These are phyloP conservation scores for Hypoxylon sp. DNA, from an alignment of 2,329 filamentous ascomycete genomes.

Conservation along the genomic window DNA sequence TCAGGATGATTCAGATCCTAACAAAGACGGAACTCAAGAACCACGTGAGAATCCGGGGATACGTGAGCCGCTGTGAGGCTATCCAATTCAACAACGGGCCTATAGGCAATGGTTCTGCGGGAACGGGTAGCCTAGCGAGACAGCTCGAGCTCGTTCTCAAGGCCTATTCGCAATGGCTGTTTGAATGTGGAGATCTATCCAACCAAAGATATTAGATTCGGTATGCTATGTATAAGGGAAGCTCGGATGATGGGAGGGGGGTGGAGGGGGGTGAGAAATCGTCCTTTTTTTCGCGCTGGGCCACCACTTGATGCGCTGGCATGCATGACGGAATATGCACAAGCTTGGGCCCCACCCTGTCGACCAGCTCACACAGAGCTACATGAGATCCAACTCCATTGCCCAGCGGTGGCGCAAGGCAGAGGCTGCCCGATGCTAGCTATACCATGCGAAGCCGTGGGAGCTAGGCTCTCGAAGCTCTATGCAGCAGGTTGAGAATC, in stretches of 20 bases:
- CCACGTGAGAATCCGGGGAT: conserved; percentile 47
- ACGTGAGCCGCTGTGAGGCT: conserved; percentile 47
- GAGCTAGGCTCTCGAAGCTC: conserved; percentile 46
- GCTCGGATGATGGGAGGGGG: conserved; percentile 54
- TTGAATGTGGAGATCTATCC: conserved; percentile 56
- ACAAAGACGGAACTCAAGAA: conserved; percentile 43
- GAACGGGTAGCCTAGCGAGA: conserved; percentile 53
- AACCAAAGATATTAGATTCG: conserved; percentile 58
- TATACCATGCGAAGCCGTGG: conserved; percentile 38
- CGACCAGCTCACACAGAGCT: conserved; percentile 57
- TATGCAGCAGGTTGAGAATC: conserved; percentile 40
- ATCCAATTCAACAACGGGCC: conserved; percentile 43
- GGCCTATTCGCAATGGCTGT: conserved; percentile 50
- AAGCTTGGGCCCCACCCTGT: conserved; percentile 60
- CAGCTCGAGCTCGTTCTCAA: conserved; percentile 52
- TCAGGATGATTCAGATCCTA: conserved; percentile 60
- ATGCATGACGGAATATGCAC: conserved; percentile 72
- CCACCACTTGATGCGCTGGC: conserved; percentile 66
- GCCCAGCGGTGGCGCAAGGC: conserved; percentile 52
- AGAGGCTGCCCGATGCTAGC: conserved; percentile 49
- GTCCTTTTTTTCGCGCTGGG: conserved; percentile 57
- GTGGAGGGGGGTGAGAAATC: conserved; percentile 49
- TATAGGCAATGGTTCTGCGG: conserved; percentile 48
- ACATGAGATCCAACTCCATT: conserved; percentile 49
- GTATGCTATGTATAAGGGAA: conserved; percentile 56